Evolutionary conservation across 208 protist genomes (phyloP), one percentile per base, ranked within the genome.

Genomic region (Leishmania major): DNA sequence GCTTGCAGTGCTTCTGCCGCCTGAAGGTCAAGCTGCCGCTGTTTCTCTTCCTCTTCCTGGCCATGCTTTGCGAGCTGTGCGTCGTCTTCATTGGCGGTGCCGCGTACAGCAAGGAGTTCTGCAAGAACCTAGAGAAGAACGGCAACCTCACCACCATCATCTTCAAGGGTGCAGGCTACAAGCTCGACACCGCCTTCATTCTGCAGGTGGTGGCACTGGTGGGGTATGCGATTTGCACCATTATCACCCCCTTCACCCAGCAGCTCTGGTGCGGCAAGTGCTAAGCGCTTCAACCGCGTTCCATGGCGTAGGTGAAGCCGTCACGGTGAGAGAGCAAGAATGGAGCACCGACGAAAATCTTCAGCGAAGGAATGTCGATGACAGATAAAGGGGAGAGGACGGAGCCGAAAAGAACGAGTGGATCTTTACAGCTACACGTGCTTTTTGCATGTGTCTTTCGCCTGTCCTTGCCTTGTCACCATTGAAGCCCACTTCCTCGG

Each of bases 131-230:
- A 72, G 53, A 74, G 43, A n/a, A 73, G n/a, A 72, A 79, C 70
- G 69, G 51, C 77, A 89, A 88, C 82, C 47, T 79, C 43, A 88
- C 81, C 40, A 31, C 86, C 28, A 69, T 89, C 53, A 53, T 80
- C 31, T 91, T 93, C 85, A 91, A 93, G 85, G 78, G 84, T 15
- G 70, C 77, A 3, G 85, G 88, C 60, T 91, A 90, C 84, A 89
- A 85, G 73, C 57, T 93, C 71, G 82, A 76, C 69, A 49, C 53
- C 0, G 83, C 74, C 67, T 91, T 89, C 74, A 81, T 89, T 59
- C 72, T 93, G 37, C 84, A 91, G n/a, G 88, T 93, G 49, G 78
- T 90, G 6, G 71, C 88, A 5, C 49, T 80, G 11, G 71, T 83
- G 3, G 84, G 78, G 40, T 91, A 85, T 64, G 31, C 88, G 0